Conservation (phyloP, 805 yeast species). For the Zygosaccharomyces lentus region DNA sequence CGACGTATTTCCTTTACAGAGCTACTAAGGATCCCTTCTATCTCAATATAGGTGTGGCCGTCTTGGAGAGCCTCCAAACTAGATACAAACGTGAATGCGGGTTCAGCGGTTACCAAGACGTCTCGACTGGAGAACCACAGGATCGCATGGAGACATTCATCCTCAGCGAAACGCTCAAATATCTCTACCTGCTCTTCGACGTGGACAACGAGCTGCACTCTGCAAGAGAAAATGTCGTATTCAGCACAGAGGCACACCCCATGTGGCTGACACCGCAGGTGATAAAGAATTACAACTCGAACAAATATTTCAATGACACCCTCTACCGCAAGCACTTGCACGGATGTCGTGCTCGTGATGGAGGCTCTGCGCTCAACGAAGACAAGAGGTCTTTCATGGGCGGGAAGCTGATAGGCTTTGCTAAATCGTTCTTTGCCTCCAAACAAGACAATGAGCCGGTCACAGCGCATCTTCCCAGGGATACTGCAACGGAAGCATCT, state of each 20-base stretch:
- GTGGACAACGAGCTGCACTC: constrained; percentile 53
- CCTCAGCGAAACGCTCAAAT: constrained; percentile 80
- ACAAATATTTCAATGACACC: constrained; percentile 21
- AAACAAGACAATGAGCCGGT: neutral
- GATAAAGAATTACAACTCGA: constrained; percentile 26
- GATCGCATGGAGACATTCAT: constrained; percentile 92
- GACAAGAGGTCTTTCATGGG: constrained; percentile 5
- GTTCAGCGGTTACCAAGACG: constrained; percentile 68
- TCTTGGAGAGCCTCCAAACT: constrained; percentile 51
- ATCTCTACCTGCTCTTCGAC: constrained; percentile 75
- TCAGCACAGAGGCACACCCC: constrained; percentile 92
- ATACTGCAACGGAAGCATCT: constrained; percentile 10
- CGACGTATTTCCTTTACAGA: constrained; percentile 74
- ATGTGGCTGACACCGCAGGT: constrained; percentile 56
- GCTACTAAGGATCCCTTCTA: constrained; percentile 87
- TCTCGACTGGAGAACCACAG: constrained; percentile 56
- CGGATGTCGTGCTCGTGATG: constrained; percentile 10
- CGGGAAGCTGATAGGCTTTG: constrained; percentile 9
- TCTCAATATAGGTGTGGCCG: constrained; percentile 65
- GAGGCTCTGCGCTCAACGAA: constrained; percentile 4
- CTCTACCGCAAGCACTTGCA: constrained; percentile 16
- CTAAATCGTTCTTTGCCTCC: constrained; percentile 16
- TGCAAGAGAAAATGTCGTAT: constrained; percentile 41
- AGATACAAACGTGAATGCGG: constrained; percentile 68
- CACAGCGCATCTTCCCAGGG: constrained; percentile 13